These are phyloP conservation scores for Paraglomus brasilianum DNA, from an alignment of 192 early-diverging fungal species.

Conservation along the genomic window DNA sequence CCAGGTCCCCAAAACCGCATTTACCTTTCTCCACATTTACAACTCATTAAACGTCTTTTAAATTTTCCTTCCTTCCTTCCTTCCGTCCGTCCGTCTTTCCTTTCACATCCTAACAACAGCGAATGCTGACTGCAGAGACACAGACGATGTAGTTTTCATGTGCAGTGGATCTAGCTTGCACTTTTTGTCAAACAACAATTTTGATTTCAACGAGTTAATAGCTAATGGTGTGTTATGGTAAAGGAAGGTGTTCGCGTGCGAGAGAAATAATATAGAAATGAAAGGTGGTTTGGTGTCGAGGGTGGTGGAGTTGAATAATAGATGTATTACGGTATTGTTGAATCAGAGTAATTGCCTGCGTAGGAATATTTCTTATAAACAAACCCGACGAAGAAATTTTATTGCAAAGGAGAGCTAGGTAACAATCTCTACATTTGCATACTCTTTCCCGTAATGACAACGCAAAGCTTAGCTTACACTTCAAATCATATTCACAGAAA, in stretches of 20 bases:
- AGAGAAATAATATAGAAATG: slow-evolving; percentile 18
- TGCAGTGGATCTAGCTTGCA: slow-evolving; percentile 57
- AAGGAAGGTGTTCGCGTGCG: too few relatives aligned
- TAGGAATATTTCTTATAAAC: slow-evolving; percentile 24
- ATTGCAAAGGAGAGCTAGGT: slow-evolving; percentile 16
- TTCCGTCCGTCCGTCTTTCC: too few relatives aligned
- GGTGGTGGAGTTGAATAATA: not conserved
- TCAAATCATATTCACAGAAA: slow-evolving; percentile 20
- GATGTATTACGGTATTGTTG: slow-evolving; percentile 35
- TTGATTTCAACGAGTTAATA: slow-evolving; percentile 93
- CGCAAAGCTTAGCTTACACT: not conserved
- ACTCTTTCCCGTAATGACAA: not conserved
- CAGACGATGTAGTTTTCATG: slow-evolving; percentile 51
- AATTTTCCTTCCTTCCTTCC: too few relatives aligned
- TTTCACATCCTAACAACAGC: slow-evolving; percentile 32
- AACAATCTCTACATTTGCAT: not conserved
- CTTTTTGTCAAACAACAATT: slow-evolving; percentile 73
- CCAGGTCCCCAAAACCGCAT: too few relatives aligned
- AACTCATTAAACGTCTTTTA: too few relatives aligned
- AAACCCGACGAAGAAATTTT: slow-evolving; percentile 20
- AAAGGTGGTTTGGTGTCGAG: not conserved
- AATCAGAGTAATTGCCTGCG: not conserved
- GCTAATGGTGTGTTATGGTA: slow-evolving; percentile 58
- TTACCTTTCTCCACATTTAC: too few relatives aligned
- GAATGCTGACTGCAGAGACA: slow-evolving; percentile 41